Percentiles rank a stretch among this genome's conserved stretches.
These are phyloP conservation scores for Raphanus hybrid DNA, from an alignment of 441 rosid genomes.

Conservation along the genomic window DNA sequence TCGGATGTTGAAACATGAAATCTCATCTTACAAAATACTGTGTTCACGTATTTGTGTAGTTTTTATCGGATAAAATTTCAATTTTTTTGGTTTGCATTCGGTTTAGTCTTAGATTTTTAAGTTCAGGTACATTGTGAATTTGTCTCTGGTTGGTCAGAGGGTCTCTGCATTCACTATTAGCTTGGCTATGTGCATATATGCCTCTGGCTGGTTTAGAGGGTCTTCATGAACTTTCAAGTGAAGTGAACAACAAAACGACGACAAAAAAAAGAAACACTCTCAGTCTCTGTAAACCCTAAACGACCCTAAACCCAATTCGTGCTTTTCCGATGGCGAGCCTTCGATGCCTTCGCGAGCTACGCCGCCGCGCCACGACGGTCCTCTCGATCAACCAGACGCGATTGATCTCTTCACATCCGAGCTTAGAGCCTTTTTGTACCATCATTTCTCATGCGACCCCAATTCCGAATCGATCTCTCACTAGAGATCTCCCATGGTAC, in stretches of 20 bases:
- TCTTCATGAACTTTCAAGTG: background rate
- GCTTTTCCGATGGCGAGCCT: constrained; percentile 66
- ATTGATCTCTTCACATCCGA: constrained; percentile 21
- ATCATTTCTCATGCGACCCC: constrained; percentile 25
- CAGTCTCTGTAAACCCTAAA: constrained; percentile 47
- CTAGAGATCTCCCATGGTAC: constrained; percentile 27
- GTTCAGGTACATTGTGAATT: background rate
- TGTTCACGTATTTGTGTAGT: background rate
- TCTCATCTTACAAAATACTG: too few species aligned
- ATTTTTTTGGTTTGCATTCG: background rate
- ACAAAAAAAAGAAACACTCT: constrained; percentile 13
- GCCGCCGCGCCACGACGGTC: constrained; percentile 52
- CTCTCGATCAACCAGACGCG: constrained; percentile 36
- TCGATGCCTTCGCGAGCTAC: constrained; percentile 62
- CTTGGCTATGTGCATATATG: background rate
- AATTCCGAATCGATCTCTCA: constrained; percentile 13
- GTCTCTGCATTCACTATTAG: too few species aligned
- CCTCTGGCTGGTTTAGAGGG: background rate
- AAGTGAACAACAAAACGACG: background rate
- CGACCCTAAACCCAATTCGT: background rate
- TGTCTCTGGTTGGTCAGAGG: too few species aligned
- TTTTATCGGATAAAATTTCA: background rate
- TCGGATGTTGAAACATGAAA: background rate
- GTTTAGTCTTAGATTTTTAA: too few species aligned
- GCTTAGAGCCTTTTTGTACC: background rate